These are phyloP conservation scores for Ampelomyces quisqualis DNA, from an alignment of 2,329 filamentous ascomycete species.

Conservation along the genomic window DNA sequence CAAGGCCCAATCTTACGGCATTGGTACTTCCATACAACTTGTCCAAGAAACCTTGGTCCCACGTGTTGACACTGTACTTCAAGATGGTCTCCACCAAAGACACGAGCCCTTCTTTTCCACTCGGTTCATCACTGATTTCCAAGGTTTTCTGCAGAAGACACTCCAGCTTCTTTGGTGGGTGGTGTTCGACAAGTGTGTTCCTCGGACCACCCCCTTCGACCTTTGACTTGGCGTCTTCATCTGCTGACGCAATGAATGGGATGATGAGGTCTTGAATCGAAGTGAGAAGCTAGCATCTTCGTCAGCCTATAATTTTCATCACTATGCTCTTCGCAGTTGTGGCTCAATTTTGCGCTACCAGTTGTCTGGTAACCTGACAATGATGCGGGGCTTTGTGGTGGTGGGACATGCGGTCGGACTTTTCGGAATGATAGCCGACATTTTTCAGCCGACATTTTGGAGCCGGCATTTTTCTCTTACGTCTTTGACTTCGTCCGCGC, in stretches of 20 bases:
- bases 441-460: too few relatives aligned
- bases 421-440: conserved; percentile 4
- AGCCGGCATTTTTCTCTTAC: conserved; percentile 29
- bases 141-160: conserved; percentile 41
- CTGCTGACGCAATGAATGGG: conserved; percentile 69
- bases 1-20: conserved; percentile 55
- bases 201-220: conserved; percentile 62
- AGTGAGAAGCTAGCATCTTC: conserved; percentile 13
- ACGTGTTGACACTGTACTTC: conserved; percentile 93
- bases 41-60: conserved; percentile 94
- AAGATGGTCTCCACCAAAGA: conserved; percentile 66
- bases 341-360: too few relatives aligned
- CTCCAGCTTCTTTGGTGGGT: conserved; percentile 47
- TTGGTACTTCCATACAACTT: conserved; percentile 93
- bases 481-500: conserved; percentile 44
- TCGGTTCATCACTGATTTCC: conserved; percentile 41
- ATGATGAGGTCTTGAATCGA: conserved; percentile 68
- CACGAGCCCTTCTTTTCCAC: conserved; percentile 48
- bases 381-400: conserved; percentile 3
- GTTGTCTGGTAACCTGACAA: conserved; percentile 2
- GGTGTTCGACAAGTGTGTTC: conserved; percentile 48
- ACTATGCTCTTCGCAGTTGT: background rate
- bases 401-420: conserved; percentile 6
- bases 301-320: background rate
- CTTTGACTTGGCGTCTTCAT: conserved; percentile 61